Conservation (phyloP, 495 filamentous ascomycete species). For the Aspergillus taichungensis region DNA sequence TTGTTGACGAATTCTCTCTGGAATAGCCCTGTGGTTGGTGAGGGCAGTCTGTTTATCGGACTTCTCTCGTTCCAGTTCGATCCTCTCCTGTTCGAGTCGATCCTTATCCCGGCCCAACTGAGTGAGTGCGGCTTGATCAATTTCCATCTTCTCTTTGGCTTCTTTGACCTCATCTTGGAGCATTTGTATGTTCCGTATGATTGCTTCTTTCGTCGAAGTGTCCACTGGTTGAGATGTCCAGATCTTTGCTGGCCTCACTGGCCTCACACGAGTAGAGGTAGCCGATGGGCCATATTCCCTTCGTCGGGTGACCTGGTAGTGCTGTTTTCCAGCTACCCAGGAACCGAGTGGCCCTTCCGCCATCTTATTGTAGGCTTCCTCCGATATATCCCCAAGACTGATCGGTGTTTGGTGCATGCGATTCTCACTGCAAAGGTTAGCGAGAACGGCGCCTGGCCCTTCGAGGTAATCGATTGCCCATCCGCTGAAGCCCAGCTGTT, state of each 20-base stretch:
- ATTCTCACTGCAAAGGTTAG: conserved; percentile 70
- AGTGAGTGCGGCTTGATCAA: conserved; percentile 28
- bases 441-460: conserved; percentile 76
- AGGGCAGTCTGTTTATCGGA: conserved; percentile 48
- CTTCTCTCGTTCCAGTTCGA: conserved; percentile 46
- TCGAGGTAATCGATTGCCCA: conserved; percentile 69
- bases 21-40: conserved; percentile 54
- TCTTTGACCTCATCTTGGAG: conserved; percentile 35
- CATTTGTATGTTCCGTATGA: conserved; percentile 34
- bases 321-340: conserved; percentile 55
- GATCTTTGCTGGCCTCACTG: conserved; percentile 44
- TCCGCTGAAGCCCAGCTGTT: conserved; percentile 59
- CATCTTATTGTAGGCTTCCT: conserved; percentile 54
- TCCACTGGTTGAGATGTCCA: conserved; percentile 80
- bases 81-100: conserved; percentile 27
- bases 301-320: conserved; percentile 53
- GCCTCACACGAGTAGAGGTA: conserved; percentile 51
- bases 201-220: conserved; percentile 42
- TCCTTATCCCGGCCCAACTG: conserved; percentile 21
- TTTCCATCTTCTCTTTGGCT: conserved; percentile 23
- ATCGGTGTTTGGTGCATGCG: conserved; percentile 60
- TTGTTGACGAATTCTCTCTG: conserved; percentile 59
- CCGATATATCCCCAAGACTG: conserved; percentile 48
- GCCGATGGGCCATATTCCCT: conserved; percentile 66
- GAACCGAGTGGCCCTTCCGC: conserved; percentile 40